A percentile compares a stretch with the other conserved stretches of the same genome.
Evolutionary conservation across 495 filamentous ascomycete genomes (phyloP).

Genomic region (Penicillium subrubescens): DNA sequence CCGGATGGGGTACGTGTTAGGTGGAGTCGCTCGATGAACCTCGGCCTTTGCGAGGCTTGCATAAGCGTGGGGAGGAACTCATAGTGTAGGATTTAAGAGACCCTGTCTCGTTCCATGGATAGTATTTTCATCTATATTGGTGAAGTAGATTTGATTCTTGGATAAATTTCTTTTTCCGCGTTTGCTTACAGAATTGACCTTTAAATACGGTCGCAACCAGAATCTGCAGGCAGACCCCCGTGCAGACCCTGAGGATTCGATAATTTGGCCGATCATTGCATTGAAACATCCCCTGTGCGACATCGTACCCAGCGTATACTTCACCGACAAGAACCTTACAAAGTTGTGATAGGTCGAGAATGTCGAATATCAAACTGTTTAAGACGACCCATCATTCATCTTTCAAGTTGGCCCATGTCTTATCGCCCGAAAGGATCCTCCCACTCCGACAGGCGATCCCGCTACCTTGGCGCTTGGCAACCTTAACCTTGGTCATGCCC

Average conservation of each 20-base stretch:
- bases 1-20: conserved; percentile 1
- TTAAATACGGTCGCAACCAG: background rate
- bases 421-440: background rate
- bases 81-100: background rate
- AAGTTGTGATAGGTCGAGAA: background rate
- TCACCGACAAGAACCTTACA: background rate
- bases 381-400: background rate
- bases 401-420: background rate
- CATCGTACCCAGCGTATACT: background rate
- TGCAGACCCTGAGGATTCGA: background rate
- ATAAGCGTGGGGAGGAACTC: background rate
- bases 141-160: background rate
- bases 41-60: background rate
- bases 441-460: conserved; percentile 3
- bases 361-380: too few relatives aligned
- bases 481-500: conserved; percentile 3
- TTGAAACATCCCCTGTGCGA: background rate
- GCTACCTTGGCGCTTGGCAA: conserved; percentile 10
- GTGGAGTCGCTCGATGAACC: conserved; percentile 17
- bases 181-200: too few relatives aligned
- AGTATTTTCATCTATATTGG: background rate
- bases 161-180: background rate
- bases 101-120: background rate
- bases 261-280: background rate
- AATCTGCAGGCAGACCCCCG: background rate